Conservation (phyloP, 1,284 basidiomycete species). For the Phaffia rhodozyma region DNA sequence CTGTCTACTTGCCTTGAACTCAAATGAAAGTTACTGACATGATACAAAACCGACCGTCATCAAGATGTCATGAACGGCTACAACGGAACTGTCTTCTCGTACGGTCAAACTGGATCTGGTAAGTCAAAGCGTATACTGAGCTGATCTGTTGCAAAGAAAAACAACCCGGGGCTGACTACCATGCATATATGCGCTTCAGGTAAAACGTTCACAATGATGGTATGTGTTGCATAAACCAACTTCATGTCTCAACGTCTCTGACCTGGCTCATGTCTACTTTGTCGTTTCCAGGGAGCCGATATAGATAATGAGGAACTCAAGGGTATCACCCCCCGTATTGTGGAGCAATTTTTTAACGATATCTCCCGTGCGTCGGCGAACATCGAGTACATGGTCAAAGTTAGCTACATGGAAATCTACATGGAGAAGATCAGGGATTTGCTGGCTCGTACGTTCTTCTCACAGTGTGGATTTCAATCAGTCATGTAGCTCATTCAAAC, state of each 20-base stretch:
- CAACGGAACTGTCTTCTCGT: constrained; percentile 97
- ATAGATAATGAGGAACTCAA: constrained; percentile 85
- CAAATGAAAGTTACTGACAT: background rate
- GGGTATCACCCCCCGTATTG: constrained; percentile 96
- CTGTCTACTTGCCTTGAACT: no score
- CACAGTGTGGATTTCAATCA: background rate
- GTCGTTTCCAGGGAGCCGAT: constrained; percentile 66
- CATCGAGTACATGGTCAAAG: constrained; percentile 97
- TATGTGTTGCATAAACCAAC: constrained; percentile 33
- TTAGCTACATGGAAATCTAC: constrained; percentile 99
- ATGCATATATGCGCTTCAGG: constrained; percentile 19
- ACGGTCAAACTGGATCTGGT: constrained; percentile 96
- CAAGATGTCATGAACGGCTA: constrained; percentile 96
- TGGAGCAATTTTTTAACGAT: constrained; percentile 96
- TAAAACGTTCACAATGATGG: constrained; percentile 68
- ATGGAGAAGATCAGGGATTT: constrained; percentile 93
- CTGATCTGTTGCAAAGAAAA: constrained; percentile 6
- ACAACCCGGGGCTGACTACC: background rate
- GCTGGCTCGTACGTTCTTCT: constrained; percentile 66
- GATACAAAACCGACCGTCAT: background rate
- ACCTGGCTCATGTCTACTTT: background rate
- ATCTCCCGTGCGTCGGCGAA: constrained; percentile 91
- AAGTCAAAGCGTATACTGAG: constrained; percentile 45
- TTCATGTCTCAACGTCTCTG: background rate
- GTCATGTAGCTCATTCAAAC: background rate